Evolutionary conservation across 139 green algal genomes (phyloP).

Genomic region (Asterochloris sp.): DNA sequence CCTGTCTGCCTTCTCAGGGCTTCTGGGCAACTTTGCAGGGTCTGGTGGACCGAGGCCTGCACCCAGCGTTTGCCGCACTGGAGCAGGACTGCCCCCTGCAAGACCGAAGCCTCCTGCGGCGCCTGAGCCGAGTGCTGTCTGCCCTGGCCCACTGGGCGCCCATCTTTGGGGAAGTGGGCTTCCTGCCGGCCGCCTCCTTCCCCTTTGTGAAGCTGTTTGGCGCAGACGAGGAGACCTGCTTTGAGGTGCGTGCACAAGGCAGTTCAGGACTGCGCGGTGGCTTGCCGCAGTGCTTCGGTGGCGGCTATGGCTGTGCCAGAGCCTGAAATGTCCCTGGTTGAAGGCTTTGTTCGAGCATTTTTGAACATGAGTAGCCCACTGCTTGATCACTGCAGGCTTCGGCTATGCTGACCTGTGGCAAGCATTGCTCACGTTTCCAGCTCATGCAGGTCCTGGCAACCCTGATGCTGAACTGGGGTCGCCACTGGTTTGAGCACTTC

Average conservation of each 20-base stretch:
- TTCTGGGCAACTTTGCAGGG: not conserved
- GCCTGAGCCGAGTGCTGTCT: constrained; percentile 45
- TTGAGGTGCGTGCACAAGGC: not conserved
- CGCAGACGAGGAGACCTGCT: constrained; percentile 15
- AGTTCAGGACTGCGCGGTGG: no score
- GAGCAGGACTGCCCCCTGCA: constrained; percentile 30
- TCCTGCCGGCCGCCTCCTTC: constrained; percentile 54
- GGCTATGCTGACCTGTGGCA: not conserved
- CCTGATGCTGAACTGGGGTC: constrained; percentile 51
- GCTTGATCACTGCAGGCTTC: no score
- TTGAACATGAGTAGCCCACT: no score
- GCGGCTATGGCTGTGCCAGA: no score
- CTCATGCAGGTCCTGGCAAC: constrained; percentile 40
- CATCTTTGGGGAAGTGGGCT: constrained; percentile 32
- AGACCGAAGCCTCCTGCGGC: constrained; percentile 21
- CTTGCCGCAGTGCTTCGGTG: no score
- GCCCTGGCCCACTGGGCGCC: constrained; percentile 61
- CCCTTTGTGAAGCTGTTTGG: constrained; percentile 62
- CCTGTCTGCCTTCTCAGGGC: not conserved
- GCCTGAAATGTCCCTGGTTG: no score
- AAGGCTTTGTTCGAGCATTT: no score
- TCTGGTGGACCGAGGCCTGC: constrained; percentile 40
- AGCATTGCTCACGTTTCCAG: not conserved
- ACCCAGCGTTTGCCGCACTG: constrained; percentile 32
- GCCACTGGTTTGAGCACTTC: constrained; percentile 60